Evolutionary conservation across 2,329 filamentous ascomycete species (phyloP), one percentile per base, ranked within the genome.

Genomic region (Cercospora canescens): DNA sequence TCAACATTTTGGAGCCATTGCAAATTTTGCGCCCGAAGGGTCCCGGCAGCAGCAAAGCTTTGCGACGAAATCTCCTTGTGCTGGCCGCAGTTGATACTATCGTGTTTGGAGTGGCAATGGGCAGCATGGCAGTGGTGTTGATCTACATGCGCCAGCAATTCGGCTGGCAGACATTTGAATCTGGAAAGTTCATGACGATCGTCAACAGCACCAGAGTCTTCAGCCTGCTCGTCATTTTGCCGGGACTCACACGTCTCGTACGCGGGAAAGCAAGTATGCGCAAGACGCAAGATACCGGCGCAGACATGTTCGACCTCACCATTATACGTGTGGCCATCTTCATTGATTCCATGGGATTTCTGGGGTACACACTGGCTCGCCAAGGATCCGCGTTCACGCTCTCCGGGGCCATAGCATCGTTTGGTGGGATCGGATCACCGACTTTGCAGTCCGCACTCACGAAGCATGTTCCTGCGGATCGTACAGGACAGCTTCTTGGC

Each of bases 381-480:
- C 85, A 82, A 1, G 85, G 88, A 3, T 79, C 82, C 0, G 70
- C 91, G 0, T 95, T 97, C 77, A 85, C 92, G 3, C 68, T 88
- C 0, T 90, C 89, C 18, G 94, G 92, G 56, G 82, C 92, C 52
- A 73, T 94, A 18, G 90, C 92, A 1, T 86, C 92, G 0, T 80
- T 96, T 41, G 94, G 94, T 26, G 94, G 94, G 1, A 89, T 98
- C 54, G 94, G 91, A 0, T 90, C 90, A 37, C 94, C 95, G 1
- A 95, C 92, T 0, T 84, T 96, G 58, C 93, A 96, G 75, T 90
- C 91, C 1, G 87, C 91, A 0, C 82, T 97, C 59, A 97, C 93
- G 21, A 98, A 97, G 76, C 95, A 98, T 77, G 90, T 98, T 0
- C 92, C 94, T 0, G 84, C 88, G 0, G 91, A 95, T 69, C 87